Percentiles rank a stretch among this genome's conserved stretches.
Conservation (phyloP, 176 grass and related monocot species). For the Oryza glumipatula region DNA sequence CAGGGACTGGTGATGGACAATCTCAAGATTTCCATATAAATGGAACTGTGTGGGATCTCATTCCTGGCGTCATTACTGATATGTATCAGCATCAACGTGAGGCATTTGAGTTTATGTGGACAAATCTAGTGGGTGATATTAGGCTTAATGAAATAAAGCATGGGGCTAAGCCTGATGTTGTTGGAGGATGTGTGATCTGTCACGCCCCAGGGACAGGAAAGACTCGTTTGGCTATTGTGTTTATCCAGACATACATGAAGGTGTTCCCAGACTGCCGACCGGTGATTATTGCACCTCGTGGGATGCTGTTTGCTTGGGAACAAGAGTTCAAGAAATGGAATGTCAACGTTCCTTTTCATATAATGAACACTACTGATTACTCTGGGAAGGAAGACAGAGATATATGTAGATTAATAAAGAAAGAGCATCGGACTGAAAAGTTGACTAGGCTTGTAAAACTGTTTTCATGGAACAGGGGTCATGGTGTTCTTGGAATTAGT, state of each 20-base stretch:
- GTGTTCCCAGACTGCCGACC: constrained; percentile 83
- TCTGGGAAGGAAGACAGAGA: constrained; percentile 73
- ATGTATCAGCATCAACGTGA: constrained; percentile 81
- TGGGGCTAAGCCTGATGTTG: constrained; percentile 62
- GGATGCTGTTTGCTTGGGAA: constrained; percentile 92
- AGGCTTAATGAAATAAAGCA: constrained; percentile 68
- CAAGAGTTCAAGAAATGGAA: constrained; percentile 92
- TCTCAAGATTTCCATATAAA: constrained; percentile 45
- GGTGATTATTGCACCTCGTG: constrained; percentile 83
- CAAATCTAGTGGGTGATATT: constrained; percentile 78
- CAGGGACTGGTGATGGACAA: constrained; percentile 33
- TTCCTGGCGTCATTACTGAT: constrained; percentile 64
- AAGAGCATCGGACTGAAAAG: constrained; percentile 53
- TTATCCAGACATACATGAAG: constrained; percentile 89
- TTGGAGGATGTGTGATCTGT: constrained; percentile 93
- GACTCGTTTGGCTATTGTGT: constrained; percentile 81
- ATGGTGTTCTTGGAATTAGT: constrained; percentile 85
- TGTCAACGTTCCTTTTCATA: constrained; percentile 79
- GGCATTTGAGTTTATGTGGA: constrained; percentile 98
- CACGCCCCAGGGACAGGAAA: constrained; percentile 97
- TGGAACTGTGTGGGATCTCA: constrained; percentile 88
- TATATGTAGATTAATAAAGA: constrained; percentile 62
- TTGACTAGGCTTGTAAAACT: constrained; percentile 78
- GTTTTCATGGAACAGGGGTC: constrained; percentile 72
- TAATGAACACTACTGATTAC: constrained; percentile 77